A percentile compares a stretch with the other conserved stretches of the same genome.
Conservation (phyloP, 1,284 basidiomycete species). For the Albatrellus sp. region DNA sequence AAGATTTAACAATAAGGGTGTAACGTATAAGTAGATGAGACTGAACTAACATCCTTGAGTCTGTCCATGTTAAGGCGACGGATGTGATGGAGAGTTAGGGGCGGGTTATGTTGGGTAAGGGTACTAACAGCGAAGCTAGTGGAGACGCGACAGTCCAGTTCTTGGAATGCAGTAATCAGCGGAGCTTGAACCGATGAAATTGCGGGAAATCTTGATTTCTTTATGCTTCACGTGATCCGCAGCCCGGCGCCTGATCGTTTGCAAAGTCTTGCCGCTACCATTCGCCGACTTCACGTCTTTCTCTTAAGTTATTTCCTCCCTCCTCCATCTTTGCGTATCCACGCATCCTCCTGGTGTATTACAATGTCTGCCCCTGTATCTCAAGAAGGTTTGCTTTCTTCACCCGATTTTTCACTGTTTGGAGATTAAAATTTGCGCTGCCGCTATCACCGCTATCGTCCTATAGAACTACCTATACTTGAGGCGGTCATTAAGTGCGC, state of each 20-base stretch:
- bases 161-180: too few species aligned
- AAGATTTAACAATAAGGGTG: too few species aligned
- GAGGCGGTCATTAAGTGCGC: slow-evolving; percentile 87
- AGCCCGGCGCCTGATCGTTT: neutral
- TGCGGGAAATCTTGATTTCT: slow-evolving; percentile 18
- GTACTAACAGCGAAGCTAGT: slow-evolving; percentile 19
- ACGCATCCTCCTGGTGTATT: slow-evolving; percentile 1
- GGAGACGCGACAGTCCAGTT: neutral
- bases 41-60: slow-evolving; percentile 52
- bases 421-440: slow-evolving; percentile 9
- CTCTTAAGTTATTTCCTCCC: neutral
- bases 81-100: slow-evolving; percentile 7
- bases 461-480: slow-evolving; percentile 80
- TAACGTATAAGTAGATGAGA: neutral
- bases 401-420: slow-evolving; percentile 9
- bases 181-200: slow-evolving; percentile 6
- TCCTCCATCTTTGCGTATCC: neutral
- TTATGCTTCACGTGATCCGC: slow-evolving; percentile 5
- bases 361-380: slow-evolving; percentile 54
- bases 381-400: slow-evolving; percentile 49
- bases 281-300: too few species aligned
- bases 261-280: too few species aligned
- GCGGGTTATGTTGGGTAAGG: slow-evolving; percentile 14
- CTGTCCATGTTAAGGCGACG: slow-evolving; percentile 43
- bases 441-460: slow-evolving; percentile 13